Conservation (phyloP, 2,329 filamentous ascomycete genomes). For the Hymenoscyphus fructigenus region DNA sequence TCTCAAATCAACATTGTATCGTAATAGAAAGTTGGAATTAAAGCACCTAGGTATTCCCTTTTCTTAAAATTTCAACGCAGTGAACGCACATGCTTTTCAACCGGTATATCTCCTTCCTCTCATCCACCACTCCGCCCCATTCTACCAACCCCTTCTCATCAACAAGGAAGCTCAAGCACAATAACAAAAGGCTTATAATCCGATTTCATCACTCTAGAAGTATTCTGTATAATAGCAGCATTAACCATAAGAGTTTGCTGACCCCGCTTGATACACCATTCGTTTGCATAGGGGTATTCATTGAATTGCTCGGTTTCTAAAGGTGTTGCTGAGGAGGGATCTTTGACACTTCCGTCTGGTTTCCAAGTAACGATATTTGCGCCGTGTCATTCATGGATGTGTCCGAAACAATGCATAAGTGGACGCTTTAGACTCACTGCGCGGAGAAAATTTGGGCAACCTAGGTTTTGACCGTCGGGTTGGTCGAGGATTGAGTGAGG, state of each 20-base stretch:
- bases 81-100: too few species aligned
- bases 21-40: too few species aligned
- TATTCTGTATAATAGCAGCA: slow-evolving; percentile 46
- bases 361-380: slow-evolving; percentile 53
- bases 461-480: slow-evolving; percentile 35
- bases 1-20: too few species aligned
- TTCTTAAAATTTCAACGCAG: too few species aligned
- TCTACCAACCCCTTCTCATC: not conserved
- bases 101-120: too few species aligned
- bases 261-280: slow-evolving; percentile 37
- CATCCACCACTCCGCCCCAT: too few species aligned
- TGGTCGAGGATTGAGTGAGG: slow-evolving; percentile 35
- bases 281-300: slow-evolving; percentile 38
- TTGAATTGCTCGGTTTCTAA: slow-evolving; percentile 39
- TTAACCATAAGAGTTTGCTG: slow-evolving; percentile 61
- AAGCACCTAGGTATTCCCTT: too few species aligned
- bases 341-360: slow-evolving; percentile 28
- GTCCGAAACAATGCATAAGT: slow-evolving; percentile 55
- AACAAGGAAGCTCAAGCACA: slow-evolving; percentile 18
- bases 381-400: slow-evolving; percentile 60
- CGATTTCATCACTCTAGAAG: slow-evolving; percentile 22
- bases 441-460: slow-evolving; percentile 47
- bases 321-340: slow-evolving; percentile 35
- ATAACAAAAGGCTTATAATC: slow-evolving; percentile 29
- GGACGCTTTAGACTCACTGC: slow-evolving; percentile 47